These are phyloP conservation scores for Spongispora temasekensis DNA, from an alignment of 1,284 basidiomycete species.

Conservation along the genomic window DNA sequence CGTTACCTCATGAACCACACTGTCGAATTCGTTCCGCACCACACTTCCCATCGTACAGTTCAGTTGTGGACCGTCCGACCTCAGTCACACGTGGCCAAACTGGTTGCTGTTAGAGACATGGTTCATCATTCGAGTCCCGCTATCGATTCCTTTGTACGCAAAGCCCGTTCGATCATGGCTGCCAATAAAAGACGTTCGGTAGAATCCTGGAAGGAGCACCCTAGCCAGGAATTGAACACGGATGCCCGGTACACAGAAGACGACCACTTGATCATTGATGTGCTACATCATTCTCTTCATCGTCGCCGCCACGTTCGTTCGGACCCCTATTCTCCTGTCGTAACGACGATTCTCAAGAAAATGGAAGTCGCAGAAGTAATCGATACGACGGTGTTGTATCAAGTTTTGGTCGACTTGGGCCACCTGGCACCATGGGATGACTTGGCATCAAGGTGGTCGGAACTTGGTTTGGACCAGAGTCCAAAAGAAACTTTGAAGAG, in stretches of 20 bases:
- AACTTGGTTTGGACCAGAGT: constrained; percentile 37
- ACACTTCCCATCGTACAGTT: constrained; percentile 53
- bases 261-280: constrained; percentile 67
- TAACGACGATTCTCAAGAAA: constrained; percentile 64
- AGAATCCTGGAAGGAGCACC: constrained; percentile 39
- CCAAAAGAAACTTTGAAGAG: constrained; percentile 36
- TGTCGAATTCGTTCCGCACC: constrained; percentile 64
- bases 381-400: constrained; percentile 42
- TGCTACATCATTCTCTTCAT: constrained; percentile 65
- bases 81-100: constrained; percentile 53
- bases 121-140: constrained; percentile 43
- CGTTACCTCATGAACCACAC: constrained; percentile 69
- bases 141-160: constrained; percentile 58
- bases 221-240: constrained; percentile 29
- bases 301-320: constrained; percentile 60
- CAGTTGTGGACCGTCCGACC: constrained; percentile 76
- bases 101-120: constrained; percentile 60
- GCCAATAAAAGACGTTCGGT: constrained; percentile 27
- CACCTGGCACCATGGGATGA: constrained; percentile 78
- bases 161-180: constrained; percentile 51
- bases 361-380: constrained; percentile 42
- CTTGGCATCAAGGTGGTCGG: constrained; percentile 40
- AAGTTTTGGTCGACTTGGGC: constrained; percentile 67
- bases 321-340: constrained; percentile 60
- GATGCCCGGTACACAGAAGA: constrained; percentile 52